These are phyloP conservation scores for Mycena amicta DNA, from an alignment of 768 basidiomycete genomes.

Conservation along the genomic window DNA sequence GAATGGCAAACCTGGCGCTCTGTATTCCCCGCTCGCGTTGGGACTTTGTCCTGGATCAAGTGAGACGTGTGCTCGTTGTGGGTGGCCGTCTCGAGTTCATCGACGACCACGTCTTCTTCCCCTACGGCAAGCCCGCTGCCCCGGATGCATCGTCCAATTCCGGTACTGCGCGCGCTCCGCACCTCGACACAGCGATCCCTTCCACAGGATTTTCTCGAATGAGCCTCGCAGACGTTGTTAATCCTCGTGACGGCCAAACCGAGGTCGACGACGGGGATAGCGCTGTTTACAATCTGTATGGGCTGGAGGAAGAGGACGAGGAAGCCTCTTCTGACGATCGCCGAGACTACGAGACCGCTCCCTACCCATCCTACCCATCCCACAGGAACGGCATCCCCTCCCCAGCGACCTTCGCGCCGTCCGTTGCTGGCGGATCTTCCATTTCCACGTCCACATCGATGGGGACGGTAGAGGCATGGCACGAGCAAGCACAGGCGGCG, in stretches of 20 bases:
- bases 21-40: constrained; percentile 48
- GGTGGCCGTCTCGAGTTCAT: constrained; percentile 57
- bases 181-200: constrained; percentile 11
- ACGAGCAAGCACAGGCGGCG: constrained; percentile 39
- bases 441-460: neutral
- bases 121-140: constrained; percentile 30
- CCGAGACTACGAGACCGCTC: constrained; percentile 15
- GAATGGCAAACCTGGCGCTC: constrained; percentile 49
- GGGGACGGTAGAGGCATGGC: constrained; percentile 38
- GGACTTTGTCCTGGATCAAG: constrained; percentile 48
- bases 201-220: constrained; percentile 15
- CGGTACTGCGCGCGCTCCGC: no score
- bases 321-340: no score
- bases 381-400: no score
- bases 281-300: constrained; percentile 19
- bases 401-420: constrained; percentile 8
- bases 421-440: neutral
- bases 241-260: neutral
- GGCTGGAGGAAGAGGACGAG: constrained; percentile 18
- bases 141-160: neutral
- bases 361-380: constrained; percentile 1
- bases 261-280: constrained; percentile 15
- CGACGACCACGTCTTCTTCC: constrained; percentile 53
- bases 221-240: constrained; percentile 17
- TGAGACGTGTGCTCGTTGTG: constrained; percentile 45